These are phyloP conservation scores for Paxillus ammoniavirescens DNA, from an alignment of 768 basidiomycete genomes.

Conservation along the genomic window DNA sequence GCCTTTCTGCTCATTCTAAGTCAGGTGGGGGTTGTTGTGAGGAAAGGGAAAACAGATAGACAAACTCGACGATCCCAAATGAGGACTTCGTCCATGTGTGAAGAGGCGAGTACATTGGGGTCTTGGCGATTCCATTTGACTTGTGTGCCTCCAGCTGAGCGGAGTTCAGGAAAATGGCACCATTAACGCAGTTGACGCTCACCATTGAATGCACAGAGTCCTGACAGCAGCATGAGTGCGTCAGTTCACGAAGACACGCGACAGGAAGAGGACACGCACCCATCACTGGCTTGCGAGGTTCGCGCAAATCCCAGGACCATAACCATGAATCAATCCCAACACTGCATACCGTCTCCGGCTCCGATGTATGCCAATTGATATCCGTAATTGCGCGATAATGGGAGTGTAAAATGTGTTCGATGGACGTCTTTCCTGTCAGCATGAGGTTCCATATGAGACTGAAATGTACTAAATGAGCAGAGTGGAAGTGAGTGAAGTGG, in stretches of 20 bases:
- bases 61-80: constrained; percentile 94
- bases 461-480: background rate
- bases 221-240: constrained; percentile 17
- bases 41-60: constrained; percentile 1
- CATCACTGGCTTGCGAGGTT: constrained; percentile 66
- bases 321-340: constrained; percentile 94
- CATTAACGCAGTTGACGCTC: constrained; percentile 13
- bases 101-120: constrained; percentile 82
- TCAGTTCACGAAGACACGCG: background rate
- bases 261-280: constrained; percentile 33
- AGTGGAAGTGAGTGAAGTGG: background rate
- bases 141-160: constrained; percentile 81
- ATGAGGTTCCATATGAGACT: constrained; percentile 95
- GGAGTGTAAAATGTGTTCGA: constrained; percentile 80
- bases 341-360: constrained; percentile 84
- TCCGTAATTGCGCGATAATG: constrained; percentile 97
- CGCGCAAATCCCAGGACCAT: constrained; percentile 90
- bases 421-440: constrained; percentile 68
- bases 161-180: background rate
- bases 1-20: constrained; percentile 61
- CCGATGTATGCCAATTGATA: constrained; percentile 92
- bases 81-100: constrained; percentile 81
- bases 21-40: constrained; percentile 6
- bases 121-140: constrained; percentile 97
- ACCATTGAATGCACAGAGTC: constrained; percentile 62